Evolutionary conservation across 305 asterid genomes (phyloP).

Genomic region (Ilex paraguariensis): DNA sequence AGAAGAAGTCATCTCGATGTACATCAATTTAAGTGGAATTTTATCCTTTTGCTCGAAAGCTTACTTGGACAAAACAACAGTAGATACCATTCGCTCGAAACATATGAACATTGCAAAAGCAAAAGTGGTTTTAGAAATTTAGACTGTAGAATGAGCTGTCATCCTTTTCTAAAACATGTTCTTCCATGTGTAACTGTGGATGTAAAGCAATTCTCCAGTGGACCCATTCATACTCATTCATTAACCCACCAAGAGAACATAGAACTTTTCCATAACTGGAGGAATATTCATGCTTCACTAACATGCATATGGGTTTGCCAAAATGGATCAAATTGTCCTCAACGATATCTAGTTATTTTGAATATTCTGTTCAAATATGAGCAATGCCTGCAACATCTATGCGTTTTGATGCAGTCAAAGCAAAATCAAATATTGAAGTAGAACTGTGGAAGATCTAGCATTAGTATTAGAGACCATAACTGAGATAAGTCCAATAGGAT

Average conservation of each 20-base stretch:
- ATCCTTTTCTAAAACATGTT: conserved; percentile 36
- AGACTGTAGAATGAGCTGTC: conserved; percentile 61
- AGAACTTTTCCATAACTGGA: conserved; percentile 5
- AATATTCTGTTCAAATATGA: too few relatives aligned
- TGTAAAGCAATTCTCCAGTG: conserved; percentile 19
- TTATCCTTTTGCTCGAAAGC: too few relatives aligned
- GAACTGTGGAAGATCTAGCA: too few relatives aligned
- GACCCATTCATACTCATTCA: not conserved
- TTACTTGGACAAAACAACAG: not conserved
- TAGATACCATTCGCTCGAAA: too few relatives aligned
- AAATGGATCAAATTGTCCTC: not conserved
- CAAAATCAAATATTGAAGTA: too few relatives aligned
- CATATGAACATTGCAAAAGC: conserved; percentile 24
- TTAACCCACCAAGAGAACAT: not conserved
- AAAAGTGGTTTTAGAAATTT: conserved; percentile 36
- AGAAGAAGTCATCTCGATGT: too few relatives aligned
- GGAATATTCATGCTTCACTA: conserved; percentile 16
- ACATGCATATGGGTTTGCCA: not conserved
- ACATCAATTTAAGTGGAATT: too few relatives aligned
- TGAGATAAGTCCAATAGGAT: not conserved
- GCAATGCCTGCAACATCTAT: too few relatives aligned
- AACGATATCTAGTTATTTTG: not conserved
- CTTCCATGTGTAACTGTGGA: conserved; percentile 19
- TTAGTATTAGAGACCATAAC: too few relatives aligned
- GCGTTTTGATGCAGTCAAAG: too few relatives aligned